Conservation (phyloP, 2,329 filamentous ascomycete species). For the Fusarium sp. region DNA sequence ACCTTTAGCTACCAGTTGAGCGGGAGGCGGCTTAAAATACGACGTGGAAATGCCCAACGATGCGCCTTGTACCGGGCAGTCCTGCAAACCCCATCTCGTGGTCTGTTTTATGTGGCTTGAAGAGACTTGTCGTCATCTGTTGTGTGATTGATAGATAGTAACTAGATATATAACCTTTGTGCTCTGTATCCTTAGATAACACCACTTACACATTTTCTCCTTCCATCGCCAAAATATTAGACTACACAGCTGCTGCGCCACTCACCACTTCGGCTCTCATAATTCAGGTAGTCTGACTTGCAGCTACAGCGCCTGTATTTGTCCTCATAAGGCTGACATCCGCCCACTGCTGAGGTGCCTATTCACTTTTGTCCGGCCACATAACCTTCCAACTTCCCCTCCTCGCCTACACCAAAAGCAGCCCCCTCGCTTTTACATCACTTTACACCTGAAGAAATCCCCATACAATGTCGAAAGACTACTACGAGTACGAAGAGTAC, state of each 20-base stretch:
- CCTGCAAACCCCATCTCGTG: background rate
- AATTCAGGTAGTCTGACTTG: background rate
- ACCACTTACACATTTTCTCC: background rate
- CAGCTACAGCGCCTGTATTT: conserved; percentile 4
- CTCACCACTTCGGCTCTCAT: background rate
- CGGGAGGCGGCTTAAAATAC: conserved; percentile 11
- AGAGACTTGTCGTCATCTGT: background rate
- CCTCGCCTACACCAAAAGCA: background rate
- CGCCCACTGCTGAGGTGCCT: background rate
- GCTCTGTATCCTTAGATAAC: background rate
- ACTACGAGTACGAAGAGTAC: conserved; percentile 48
- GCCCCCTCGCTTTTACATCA: background rate
- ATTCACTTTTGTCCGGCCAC: conserved; percentile 16
- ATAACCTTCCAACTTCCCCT: conserved; percentile 2
- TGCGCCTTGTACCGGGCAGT: background rate
- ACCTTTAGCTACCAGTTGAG: background rate
- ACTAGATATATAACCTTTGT: background rate
- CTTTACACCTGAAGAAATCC: background rate
- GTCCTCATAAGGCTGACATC: conserved; percentile 26
- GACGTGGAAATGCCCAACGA: conserved; percentile 5
- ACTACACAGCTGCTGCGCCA: conserved; percentile 7
- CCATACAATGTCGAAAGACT: conserved; percentile 41
- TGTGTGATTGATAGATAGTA: background rate
- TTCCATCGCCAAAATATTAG: background rate
- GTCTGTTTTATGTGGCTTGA: background rate